phyloP scores from a whole-genome alignment of 202 grass and related monocot species.

The Sporobolus alterniflorus region DNA sequence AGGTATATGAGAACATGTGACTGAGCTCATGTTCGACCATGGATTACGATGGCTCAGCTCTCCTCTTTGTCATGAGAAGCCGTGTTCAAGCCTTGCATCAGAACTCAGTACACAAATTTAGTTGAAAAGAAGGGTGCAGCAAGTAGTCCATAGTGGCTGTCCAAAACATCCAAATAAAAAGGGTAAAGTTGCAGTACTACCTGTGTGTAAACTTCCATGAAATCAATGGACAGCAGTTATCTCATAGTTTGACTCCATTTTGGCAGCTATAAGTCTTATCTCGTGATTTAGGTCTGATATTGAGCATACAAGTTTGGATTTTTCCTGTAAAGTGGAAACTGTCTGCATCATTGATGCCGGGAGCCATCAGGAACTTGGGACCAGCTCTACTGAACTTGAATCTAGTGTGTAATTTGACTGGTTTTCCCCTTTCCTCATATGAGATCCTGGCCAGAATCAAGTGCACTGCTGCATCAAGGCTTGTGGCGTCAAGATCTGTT shows the following conservation, averaged over 20 bases:
- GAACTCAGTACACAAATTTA: background rate
- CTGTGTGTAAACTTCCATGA: background rate
- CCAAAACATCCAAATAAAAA: background rate
- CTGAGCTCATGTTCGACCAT: background rate
- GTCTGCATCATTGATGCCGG: background rate
- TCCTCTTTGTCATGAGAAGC: background rate
- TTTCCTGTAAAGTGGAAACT: background rate
- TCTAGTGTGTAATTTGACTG: background rate
- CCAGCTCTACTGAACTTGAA: background rate
- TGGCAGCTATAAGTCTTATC: background rate
- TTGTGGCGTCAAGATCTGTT: constrained; percentile 74
- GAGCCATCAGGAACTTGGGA: background rate
- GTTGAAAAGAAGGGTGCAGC: background rate
- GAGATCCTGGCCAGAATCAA: constrained; percentile 69
- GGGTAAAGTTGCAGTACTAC: background rate
- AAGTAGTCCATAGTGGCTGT: background rate
- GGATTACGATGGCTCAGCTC: background rate
- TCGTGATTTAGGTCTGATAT: background rate
- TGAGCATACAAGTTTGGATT: background rate
- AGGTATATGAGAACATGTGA: background rate
- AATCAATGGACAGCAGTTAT: background rate
- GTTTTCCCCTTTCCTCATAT: background rate
- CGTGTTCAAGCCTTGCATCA: background rate
- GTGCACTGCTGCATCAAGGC: constrained; percentile 66
- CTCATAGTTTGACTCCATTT: background rate